Evolutionary conservation across 1,284 basidiomycete genomes (phyloP), one percentile per base, ranked within the genome.

Genomic region (Ceratobasidium sp.): DNA sequence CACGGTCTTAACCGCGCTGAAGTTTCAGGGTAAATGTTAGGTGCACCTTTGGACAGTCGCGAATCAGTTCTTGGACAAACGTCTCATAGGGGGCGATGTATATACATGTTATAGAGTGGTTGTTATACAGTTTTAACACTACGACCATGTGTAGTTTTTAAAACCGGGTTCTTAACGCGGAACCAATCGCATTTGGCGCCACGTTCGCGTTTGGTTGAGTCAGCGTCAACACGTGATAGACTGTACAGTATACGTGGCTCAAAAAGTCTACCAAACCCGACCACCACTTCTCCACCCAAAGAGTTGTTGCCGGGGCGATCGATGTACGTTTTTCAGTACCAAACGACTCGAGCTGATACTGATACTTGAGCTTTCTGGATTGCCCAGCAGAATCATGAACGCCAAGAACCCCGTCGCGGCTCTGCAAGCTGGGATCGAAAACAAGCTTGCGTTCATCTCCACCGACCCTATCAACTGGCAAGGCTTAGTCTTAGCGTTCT

Each of bases 401-500:
- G 53, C 69, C 29, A 73, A 73, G 61, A 73, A 73, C 48, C 69
- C 69, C 14, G 59, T 73, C 22, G 69, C 69, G 31, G 69, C 69
- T 24, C 48, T 73, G 34, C 69, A 73, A 41, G 69, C 58, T 4
- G 69, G 56, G 2, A 74, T 75, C 41, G 74, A 76, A 56, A 46
- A 56, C 49, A 43, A 64, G 53, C 59, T 76, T 16, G 76, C 61
- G 51, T 76, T 76, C 56, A 76, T 76, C 43, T 62, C 74, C 13
- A 75, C 59, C 24, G 68, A 74, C 1, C 83, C 86, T 1, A 88
- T 92, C 41, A 84, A 91, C 79, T 93, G 91, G 90, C 91, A 91
- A 79, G 81, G 85, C 72, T 89, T 89, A 78, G 90, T 92, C 22
- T 89, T 94, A 75, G 81, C 83, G 16, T 92, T 90, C 78, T 90